phyloP scores from a whole-genome alignment of 2,329 filamentous ascomycete species.

The Fusarium sp. region DNA sequence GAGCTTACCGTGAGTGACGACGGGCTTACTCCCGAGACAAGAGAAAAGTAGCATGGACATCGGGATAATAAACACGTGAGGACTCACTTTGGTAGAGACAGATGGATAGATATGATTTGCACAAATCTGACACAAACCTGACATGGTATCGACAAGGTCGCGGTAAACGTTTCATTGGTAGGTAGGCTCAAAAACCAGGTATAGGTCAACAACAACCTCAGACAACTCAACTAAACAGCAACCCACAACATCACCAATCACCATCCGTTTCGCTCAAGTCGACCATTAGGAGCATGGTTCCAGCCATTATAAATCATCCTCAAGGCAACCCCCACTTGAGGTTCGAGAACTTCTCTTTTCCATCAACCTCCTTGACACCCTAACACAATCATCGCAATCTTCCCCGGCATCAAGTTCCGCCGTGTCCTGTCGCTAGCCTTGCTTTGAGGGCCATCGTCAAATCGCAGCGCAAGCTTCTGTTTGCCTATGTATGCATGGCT shows the following conservation, averaged over 20 bases:
- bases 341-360: constrained; percentile 10
- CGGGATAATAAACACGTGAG: not conserved
- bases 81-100: not conserved
- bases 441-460: constrained; percentile 11
- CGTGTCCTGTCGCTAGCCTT: constrained; percentile 25
- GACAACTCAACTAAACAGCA: constrained; percentile 1
- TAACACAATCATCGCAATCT: constrained; percentile 17
- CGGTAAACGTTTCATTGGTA: not conserved
- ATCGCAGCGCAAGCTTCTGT: constrained; percentile 7
- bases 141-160: not conserved
- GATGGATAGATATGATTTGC: not conserved
- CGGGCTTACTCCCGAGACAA: not conserved
- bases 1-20: not conserved
- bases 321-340: constrained; percentile 1
- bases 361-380: constrained; percentile 16
- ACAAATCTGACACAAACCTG: not conserved
- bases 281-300: not conserved
- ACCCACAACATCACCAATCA: constrained; percentile 8
- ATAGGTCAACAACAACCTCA: constrained; percentile 10
- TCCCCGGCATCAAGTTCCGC: not conserved
- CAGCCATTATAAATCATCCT: not conserved
- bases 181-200: not conserved
- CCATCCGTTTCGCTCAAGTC: not conserved
- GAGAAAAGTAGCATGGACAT: not conserved
- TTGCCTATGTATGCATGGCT: constrained; percentile 18